These are phyloP conservation scores for Boletus rubescentipes DNA, from an alignment of 768 basidiomycete genomes.

Conservation along the genomic window DNA sequence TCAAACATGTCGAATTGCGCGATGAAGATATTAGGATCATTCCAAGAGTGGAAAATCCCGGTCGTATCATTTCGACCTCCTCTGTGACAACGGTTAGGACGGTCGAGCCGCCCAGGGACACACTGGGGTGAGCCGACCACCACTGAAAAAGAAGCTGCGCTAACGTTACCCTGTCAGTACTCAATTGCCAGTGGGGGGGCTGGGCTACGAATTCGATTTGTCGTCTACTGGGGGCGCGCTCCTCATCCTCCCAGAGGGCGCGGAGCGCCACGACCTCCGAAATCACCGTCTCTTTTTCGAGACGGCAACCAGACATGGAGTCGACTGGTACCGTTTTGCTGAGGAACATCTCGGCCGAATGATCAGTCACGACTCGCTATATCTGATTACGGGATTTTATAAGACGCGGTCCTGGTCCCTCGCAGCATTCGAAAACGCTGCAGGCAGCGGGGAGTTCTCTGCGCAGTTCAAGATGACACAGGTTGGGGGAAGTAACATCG, in stretches of 20 bases:
- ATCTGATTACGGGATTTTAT: conserved; percentile 24
- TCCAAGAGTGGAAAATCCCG: background rate
- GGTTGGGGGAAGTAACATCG: background rate
- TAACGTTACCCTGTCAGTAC: background rate
- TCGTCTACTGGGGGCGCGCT: conserved; percentile 29
- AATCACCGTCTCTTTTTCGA: conserved; percentile 18
- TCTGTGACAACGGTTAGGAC: background rate
- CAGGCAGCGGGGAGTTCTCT: background rate
- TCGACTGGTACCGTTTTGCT: conserved; percentile 29
- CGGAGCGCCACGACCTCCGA: conserved; percentile 19
- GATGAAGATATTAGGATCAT: conserved; percentile 1
- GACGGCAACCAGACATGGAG: conserved; percentile 18
- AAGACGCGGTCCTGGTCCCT: conserved; percentile 27
- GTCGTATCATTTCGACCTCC: conserved; percentile 4
- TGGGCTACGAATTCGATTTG: conserved; percentile 9
- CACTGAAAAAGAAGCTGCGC: background rate
- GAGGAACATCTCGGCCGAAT: conserved; percentile 8
- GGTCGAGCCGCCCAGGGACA: background rate
- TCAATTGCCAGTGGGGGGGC: background rate
- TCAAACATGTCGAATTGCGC: conserved; percentile 19
- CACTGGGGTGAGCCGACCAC: background rate
- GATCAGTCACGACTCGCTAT: conserved; percentile 17
- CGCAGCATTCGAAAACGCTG: conserved; percentile 13
- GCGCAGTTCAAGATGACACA: conserved; percentile 7
- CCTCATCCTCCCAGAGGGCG: conserved; percentile 34